These are phyloP conservation scores for Roridomyces roridus DNA, from an alignment of 768 basidiomycete genomes.

Conservation along the genomic window DNA sequence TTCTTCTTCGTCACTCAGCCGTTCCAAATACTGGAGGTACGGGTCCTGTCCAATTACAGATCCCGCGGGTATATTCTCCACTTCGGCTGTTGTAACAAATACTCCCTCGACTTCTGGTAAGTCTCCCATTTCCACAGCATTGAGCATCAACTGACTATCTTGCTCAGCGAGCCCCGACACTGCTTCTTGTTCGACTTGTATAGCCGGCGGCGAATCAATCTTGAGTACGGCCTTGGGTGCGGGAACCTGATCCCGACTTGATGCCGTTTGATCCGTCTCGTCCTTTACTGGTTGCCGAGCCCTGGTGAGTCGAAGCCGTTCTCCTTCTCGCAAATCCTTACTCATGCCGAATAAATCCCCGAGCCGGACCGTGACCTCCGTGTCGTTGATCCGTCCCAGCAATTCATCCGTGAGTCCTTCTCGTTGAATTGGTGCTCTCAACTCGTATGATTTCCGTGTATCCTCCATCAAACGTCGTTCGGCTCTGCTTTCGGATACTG, in stretches of 20 bases:
- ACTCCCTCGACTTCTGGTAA: slow-evolving; percentile 8
- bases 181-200: neutral
- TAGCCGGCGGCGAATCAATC: too few species aligned
- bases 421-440: slow-evolving; percentile 2
- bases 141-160: neutral
- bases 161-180: neutral
- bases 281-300: neutral
- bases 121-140: slow-evolving; percentile 2
- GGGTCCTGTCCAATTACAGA: slow-evolving; percentile 14
- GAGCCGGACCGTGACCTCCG: neutral
- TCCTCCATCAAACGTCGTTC: neutral
- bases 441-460: neutral
- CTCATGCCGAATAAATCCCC: slow-evolving; percentile 11
- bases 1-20: neutral
- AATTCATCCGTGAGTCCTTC: neutral
- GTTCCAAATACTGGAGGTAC: slow-evolving; percentile 12
- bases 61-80: slow-evolving; percentile 10
- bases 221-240: too few species aligned
- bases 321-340: slow-evolving; percentile 9
- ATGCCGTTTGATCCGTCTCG: neutral
- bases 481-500: neutral
- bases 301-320: slow-evolving; percentile 4
- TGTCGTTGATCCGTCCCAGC: neutral
- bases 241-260: neutral
- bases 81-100: neutral